phyloP scores from a whole-genome alignment of 169 alveolate species.

The Eimeria sp. region DNA sequence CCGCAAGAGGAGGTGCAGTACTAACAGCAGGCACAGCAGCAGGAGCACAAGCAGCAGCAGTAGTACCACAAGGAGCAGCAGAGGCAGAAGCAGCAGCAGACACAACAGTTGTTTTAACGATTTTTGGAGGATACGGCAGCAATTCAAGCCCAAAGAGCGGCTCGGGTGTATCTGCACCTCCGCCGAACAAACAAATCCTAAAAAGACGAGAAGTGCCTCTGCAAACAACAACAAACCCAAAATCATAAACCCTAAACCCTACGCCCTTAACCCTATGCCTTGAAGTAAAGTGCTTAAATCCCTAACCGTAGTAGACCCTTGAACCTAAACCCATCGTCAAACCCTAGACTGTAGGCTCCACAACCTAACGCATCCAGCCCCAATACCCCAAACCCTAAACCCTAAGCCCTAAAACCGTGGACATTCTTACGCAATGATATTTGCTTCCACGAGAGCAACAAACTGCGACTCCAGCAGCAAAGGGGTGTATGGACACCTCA shows the following conservation, averaged over 20 bases:
- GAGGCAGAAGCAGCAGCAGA: constrained; percentile 1
- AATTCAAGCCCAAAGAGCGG: constrained; percentile 26
- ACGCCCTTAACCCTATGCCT: background rate
- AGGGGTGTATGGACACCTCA: constrained; percentile 9
- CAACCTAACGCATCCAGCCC: too few species aligned
- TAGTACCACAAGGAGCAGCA: constrained; percentile 6
- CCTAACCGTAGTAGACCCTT: too few species aligned
- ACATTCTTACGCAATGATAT: constrained; percentile 16
- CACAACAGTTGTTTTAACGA: background rate
- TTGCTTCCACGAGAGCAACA: background rate
- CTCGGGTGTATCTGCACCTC: constrained; percentile 5
- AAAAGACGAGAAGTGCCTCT: constrained; percentile 62
- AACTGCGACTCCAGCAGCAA: constrained; percentile 46
- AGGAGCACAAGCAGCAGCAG: constrained; percentile 31
- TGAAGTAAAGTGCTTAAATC: too few species aligned
- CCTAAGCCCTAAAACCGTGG: background rate
- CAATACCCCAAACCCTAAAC: background rate
- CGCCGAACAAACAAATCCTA: constrained; percentile 39
- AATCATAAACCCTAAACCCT: constrained; percentile 25
- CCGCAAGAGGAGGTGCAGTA: background rate
- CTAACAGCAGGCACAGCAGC: constrained; percentile 10
- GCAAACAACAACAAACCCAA: constrained; percentile 19
- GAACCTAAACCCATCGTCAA: too few species aligned
- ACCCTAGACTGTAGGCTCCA: too few species aligned
- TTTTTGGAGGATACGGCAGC: constrained; percentile 28